Evolutionary conservation across 140 eudicot genomes (phyloP).

Genomic region (Oenanthe javanica): DNA sequence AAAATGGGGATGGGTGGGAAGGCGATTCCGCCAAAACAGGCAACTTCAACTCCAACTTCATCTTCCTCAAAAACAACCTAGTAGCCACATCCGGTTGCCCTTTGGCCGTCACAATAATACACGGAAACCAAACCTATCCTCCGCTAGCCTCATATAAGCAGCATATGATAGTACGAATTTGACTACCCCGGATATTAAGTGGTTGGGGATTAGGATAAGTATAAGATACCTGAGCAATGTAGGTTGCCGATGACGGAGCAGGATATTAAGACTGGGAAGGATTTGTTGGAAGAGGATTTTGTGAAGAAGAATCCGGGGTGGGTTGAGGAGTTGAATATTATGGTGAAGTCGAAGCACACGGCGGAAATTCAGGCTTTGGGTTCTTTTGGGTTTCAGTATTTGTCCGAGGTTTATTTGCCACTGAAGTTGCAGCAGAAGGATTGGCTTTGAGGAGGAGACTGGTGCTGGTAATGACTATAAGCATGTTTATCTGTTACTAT

Average conservation of each 20-base stretch:
- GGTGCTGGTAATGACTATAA: not conserved
- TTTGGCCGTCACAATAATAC: slow-evolving; percentile 76
- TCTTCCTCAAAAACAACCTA: slow-evolving; percentile 80
- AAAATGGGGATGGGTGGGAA: slow-evolving; percentile 95
- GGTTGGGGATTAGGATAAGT: slow-evolving; percentile 92
- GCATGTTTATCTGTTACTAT: slow-evolving; percentile 17
- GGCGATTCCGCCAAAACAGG: slow-evolving; percentile 93
- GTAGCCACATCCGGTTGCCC: slow-evolving; percentile 97
- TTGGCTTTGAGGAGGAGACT: slow-evolving; percentile 53
- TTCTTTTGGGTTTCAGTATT: slow-evolving; percentile 88
- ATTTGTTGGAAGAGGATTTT: slow-evolving; percentile 94
- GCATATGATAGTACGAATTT: slow-evolving; percentile 91
- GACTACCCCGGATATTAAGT: slow-evolving; percentile 90
- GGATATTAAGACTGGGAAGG: slow-evolving; percentile 98
- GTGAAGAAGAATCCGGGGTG: slow-evolving; percentile 98
- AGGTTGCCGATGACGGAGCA: slow-evolving; percentile 89
- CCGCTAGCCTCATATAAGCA: slow-evolving; percentile 82
- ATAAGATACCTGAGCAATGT: slow-evolving; percentile 92
- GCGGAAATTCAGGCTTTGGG: slow-evolving; percentile 98
- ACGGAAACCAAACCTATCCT: slow-evolving; percentile 88
- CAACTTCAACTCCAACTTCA: slow-evolving; percentile 76
- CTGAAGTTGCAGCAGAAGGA: slow-evolving; percentile 85
- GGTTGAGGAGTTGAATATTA: slow-evolving; percentile 86
- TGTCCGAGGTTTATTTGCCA: slow-evolving; percentile 86
- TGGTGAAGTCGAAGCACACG: slow-evolving; percentile 89